These are phyloP conservation scores for Hypoxylon sp. DNA, from an alignment of 2,329 filamentous ascomycete species.

Conservation along the genomic window DNA sequence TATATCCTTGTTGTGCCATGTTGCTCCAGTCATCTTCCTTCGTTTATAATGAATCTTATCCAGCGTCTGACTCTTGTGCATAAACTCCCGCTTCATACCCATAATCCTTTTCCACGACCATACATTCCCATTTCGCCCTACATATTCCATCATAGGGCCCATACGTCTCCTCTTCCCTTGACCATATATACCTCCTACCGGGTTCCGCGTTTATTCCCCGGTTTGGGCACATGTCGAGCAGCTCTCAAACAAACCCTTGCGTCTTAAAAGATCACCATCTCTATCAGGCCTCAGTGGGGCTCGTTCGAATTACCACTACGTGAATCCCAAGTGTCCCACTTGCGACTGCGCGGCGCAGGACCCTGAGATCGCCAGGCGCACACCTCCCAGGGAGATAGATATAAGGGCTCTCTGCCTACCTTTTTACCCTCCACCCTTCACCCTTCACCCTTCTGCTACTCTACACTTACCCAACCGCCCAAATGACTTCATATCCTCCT, in stretches of 20 bases:
- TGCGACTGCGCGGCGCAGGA: conserved; percentile 43
- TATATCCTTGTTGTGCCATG: conserved; percentile 50
- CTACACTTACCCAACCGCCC: conserved; percentile 37
- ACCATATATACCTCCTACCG: conserved; percentile 39
- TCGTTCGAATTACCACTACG: conserved; percentile 45
- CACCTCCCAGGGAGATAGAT: conserved; percentile 37
- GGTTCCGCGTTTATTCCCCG: conserved; percentile 45
- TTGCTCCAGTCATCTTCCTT: conserved; percentile 48
- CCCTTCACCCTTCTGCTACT: conserved; percentile 21
- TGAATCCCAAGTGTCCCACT: conserved; percentile 44
- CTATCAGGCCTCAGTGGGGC: conserved; percentile 50
- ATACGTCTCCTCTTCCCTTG: conserved; percentile 27
- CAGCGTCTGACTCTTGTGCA: conserved; percentile 38
- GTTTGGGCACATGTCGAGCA: conserved; percentile 44
- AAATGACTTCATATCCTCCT: conserved; percentile 44
- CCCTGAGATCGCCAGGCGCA: conserved; percentile 46
- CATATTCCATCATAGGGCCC: conserved; percentile 43
- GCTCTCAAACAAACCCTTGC: conserved; percentile 45
- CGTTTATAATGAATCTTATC: conserved; percentile 49
- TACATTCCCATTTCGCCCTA: conserved; percentile 39
- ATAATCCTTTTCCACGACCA: conserved; percentile 33
- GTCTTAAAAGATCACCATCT: conserved; percentile 46
- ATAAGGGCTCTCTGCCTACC: conserved; percentile 45
- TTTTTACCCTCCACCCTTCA: conserved; percentile 22
- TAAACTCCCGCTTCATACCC: conserved; percentile 40